Evolutionary conservation across 2,329 filamentous ascomycete species (phyloP).

Genomic region (Ploettnerulaceae sp.): DNA sequence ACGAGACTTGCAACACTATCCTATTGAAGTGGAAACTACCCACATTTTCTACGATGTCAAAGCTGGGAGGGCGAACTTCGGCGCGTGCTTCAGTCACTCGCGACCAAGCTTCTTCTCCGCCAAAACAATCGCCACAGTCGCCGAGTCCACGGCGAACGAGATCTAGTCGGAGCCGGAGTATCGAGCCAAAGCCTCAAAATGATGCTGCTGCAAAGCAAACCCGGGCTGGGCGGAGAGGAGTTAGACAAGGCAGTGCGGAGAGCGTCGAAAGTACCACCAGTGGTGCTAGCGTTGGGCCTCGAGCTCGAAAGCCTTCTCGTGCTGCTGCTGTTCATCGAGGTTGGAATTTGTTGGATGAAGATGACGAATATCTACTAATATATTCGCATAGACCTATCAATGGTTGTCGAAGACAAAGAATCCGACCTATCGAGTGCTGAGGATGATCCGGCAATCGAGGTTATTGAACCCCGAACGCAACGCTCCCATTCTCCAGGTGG

Average conservation of each 20-base stretch:
- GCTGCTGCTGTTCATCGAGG: conserved; percentile 16
- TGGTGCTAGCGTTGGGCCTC: conserved; percentile 15
- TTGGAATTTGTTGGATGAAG: conserved; percentile 4
- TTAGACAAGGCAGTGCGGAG: conserved; percentile 25
- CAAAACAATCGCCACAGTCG: conserved; percentile 18
- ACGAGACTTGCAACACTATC: neutral
- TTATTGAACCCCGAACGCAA: conserved; percentile 2
- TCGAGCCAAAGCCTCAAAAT: conserved; percentile 31
- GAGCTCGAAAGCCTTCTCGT: conserved; percentile 20
- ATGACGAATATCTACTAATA: conserved; percentile 8
- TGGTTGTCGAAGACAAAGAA: conserved; percentile 26
- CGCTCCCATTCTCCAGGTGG: conserved; percentile 17
- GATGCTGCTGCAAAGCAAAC: conserved; percentile 9
- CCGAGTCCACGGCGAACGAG: conserved; percentile 27
- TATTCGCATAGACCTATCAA: conserved; percentile 25
- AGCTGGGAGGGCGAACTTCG: conserved; percentile 17
- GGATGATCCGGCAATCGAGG: conserved; percentile 12
- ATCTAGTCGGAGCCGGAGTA: conserved; percentile 38
- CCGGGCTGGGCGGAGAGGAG: conserved; percentile 4
- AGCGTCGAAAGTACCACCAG: conserved; percentile 23
- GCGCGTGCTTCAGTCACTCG: conserved; percentile 22
- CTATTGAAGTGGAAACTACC: neutral
- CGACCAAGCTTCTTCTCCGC: conserved; percentile 28
- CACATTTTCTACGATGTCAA: neutral
- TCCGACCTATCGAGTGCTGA: conserved; percentile 1